phyloP scores from a whole-genome alignment of 768 basidiomycete species.

The Rhodotorula diobovata region DNA sequence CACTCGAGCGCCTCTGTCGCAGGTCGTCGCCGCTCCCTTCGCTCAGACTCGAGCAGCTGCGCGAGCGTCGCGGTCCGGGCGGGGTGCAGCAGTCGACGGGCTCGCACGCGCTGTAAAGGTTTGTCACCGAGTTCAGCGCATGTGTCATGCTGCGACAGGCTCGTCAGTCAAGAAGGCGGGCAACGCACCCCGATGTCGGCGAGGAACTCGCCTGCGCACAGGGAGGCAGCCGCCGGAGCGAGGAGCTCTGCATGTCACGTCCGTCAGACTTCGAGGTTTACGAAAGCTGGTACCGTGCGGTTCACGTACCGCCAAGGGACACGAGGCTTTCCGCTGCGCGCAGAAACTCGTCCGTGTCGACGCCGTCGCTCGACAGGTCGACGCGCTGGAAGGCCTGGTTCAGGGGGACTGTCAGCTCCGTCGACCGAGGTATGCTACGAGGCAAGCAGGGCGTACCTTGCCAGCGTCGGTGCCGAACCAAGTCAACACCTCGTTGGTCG shows the following conservation, averaged over 20 bases:
- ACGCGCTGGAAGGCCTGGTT: constrained; percentile 1
- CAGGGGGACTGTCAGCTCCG: accelerated
- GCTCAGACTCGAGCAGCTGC: constrained; percentile 3
- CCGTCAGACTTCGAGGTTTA: too few species aligned
- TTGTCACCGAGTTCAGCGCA: background rate
- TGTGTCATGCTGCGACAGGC: background rate
- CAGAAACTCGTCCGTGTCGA: constrained; percentile 5
- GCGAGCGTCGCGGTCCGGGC: background rate
- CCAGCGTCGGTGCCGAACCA: background rate
- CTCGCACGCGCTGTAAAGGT: background rate
- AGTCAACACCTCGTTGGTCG: too few species aligned
- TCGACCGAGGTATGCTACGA: accelerated
- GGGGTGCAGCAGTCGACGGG: background rate
- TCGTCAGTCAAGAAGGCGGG: background rate
- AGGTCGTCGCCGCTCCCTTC: background rate
- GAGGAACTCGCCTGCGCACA: background rate
- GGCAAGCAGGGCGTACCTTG: background rate
- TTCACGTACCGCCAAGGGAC: background rate
- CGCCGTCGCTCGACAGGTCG: background rate
- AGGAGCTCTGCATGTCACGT: background rate
- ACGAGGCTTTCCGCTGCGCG: background rate
- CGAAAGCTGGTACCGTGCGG: too few species aligned
- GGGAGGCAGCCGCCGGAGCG: background rate
- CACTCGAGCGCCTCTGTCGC: constrained; percentile 8
- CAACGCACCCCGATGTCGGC: constrained; percentile 5